These are phyloP conservation scores for Boehmeria nivea DNA, from an alignment of 306 rosid species.

Conservation along the genomic window DNA sequence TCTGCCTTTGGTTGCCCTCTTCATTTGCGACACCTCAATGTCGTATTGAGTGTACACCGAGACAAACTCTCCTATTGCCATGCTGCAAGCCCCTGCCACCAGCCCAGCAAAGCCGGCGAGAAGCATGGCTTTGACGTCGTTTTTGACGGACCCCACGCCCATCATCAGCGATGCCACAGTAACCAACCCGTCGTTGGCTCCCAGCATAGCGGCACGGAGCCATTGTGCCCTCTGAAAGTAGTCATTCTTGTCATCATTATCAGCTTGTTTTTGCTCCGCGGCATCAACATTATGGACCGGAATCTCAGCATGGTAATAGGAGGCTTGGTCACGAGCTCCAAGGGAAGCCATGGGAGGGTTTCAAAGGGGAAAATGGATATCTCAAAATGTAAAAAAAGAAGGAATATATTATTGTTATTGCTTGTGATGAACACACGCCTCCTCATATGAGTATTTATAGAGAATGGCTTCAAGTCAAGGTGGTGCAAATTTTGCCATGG, in stretches of 20 bases:
- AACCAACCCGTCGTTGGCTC: slow-evolving; percentile 58
- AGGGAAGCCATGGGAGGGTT: slow-evolving; percentile 37
- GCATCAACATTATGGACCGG: slow-evolving; percentile 18
- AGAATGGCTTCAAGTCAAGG: no score
- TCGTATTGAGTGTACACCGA: slow-evolving; percentile 48
- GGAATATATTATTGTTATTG: slow-evolving; percentile 11
- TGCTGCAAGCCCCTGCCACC: slow-evolving; percentile 52
- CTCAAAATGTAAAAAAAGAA: slow-evolving; percentile 6
- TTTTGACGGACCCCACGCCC: slow-evolving; percentile 49
- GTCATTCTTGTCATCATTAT: slow-evolving; percentile 21
- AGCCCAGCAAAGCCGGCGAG: slow-evolving; percentile 54
- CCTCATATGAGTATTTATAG: slow-evolving; percentile 34
- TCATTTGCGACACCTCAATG: slow-evolving; percentile 41
- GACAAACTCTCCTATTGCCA: slow-evolving; percentile 63
- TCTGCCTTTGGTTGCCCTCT: not conserved
- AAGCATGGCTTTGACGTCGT: slow-evolving; percentile 40
- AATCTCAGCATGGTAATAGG: slow-evolving; percentile 34
- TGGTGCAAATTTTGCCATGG: slow-evolving; percentile 15
- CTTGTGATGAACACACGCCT: slow-evolving; percentile 39
- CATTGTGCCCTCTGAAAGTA: slow-evolving; percentile 44
- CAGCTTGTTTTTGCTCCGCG: slow-evolving; percentile 17
- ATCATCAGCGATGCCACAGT: slow-evolving; percentile 52
- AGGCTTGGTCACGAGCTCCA: slow-evolving; percentile 22
- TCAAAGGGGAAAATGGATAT: not conserved
- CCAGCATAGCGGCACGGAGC: slow-evolving; percentile 50